phyloP scores from a whole-genome alignment of 2,329 filamentous ascomycete species.

The Penicillium sp. region DNA sequence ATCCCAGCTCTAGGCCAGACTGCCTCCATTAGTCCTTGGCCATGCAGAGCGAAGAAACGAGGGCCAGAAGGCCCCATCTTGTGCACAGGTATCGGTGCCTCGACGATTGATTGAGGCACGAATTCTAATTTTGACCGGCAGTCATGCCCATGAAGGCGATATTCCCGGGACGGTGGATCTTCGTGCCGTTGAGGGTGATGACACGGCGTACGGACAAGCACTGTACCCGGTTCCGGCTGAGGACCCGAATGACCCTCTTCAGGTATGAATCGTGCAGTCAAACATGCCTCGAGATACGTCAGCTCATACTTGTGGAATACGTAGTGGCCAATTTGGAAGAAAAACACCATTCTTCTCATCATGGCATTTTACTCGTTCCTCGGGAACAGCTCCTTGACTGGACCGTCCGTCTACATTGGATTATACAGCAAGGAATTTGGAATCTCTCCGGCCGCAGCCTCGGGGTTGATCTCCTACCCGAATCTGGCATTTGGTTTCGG shows the following conservation, averaged over 20 bases:
- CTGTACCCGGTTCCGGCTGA: conserved; percentile 61
- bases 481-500: conserved; percentile 61
- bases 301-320: neutral
- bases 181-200: conserved; percentile 55
- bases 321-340: conserved; percentile 57
- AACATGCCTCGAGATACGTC: neutral
- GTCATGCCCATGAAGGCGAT: conserved; percentile 57
- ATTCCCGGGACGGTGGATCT: conserved; percentile 59
- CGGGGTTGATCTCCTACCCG: conserved; percentile 58
- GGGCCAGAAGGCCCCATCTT: conserved; percentile 4
- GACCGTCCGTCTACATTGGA: conserved; percentile 58
- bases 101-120: neutral
- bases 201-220: conserved; percentile 60
- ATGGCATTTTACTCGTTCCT: conserved; percentile 59
- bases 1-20: neutral
- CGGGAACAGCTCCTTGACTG: conserved; percentile 56
- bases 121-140: conserved; percentile 20
- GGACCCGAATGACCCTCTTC: conserved; percentile 61
- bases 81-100: conserved; percentile 8
- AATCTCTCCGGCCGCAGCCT: conserved; percentile 52
- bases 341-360: conserved; percentile 56
- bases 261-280: conserved; percentile 31
- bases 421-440: conserved; percentile 54
- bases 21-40: neutral
- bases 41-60: neutral